Evolutionary conservation across 371 early-diverging fungal genomes (phyloP), one percentile per base, ranked within the genome.

Genomic region (Globomyces sp.): DNA sequence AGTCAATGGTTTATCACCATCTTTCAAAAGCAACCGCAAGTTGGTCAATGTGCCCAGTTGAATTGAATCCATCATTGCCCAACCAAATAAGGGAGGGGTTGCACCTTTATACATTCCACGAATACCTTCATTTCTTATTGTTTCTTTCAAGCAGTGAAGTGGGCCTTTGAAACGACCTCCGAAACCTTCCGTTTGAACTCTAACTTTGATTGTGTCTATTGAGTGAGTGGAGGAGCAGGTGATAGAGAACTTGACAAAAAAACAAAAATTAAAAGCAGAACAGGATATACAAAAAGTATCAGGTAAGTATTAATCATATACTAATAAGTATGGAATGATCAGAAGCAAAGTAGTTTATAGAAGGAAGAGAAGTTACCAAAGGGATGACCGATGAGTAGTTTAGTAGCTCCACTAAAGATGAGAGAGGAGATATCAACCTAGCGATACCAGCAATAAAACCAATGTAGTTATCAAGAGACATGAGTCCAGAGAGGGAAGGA

Each of bases 61-160:
- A 10, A 66, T 52, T 2, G 73, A 69, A 67, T 95, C 94, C 93
- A 94, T 92, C 55, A 92, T 80, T 44, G 90, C 88, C 95, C 96
- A 97, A 4, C 98, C 95, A 47, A 95, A 71, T 48, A 95, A 74
- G 2, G 98, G 96, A 5, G 95, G 95, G 11, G 93, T 92, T 2
- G 95, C 94, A 37, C 82, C 93, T 74, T 93, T 94, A 81, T 94
- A 95, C 45, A 53, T 41, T 49, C 55, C 64, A 44, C 39, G 13
- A 53, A 24, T 58, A 1, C 63, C 37, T 83, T 79, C 63, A 70
- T 82, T 63, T 11, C 72, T 69, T 47, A 91, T 52, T 0, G 92
- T 91, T 40, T 84, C 71, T 46, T 76, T 70, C 36, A 96, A 74
- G 64, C 97, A 95, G 70, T 95, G 91, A 57, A 91, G 58, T 0